Evolutionary conservation across 2,329 filamentous ascomycete genomes (phyloP), one percentile per base, ranked within the genome.

Genomic region (Fusarium sp.): DNA sequence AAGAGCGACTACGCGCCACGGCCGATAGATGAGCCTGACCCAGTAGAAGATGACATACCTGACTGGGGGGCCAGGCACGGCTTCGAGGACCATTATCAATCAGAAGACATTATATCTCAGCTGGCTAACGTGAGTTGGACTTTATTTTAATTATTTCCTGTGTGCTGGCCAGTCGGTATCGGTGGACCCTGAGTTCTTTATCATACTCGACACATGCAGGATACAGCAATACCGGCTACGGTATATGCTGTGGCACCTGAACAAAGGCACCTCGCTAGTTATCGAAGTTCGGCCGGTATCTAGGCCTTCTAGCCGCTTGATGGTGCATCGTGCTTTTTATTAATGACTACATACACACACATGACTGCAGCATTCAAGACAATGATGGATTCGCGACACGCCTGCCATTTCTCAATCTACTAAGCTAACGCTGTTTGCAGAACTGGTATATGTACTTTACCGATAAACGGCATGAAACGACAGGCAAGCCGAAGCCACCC

Each of bases 381-480:
- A 30, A 25, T 16, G 16, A 18, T 22, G 47, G n/a, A 24, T 45
- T 46, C 42, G 43, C 50, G 32, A 40, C 22, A 57, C 58, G 34
- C 30, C 46, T 25, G 29, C 27, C 20, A 15, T 27, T 25, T 38
- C 25, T 24, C 43, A 16, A 18, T 29, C 20, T 32, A 42, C 29
- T 18, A 49, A 40, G 49, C 75, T 76, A 64, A 75, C 34, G 18
- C 20, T 51, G 29, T 29, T 15, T 43, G 29, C 81, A 97, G 92
- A 97, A 94, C 73, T 99, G 97, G 89, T 98, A 97, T 84, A 98
- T 98, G 95, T 99, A 99, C 82, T 99, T 93, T 81, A 98, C 95
- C 70, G 96, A 99, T 81, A 98, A 98, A 81, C 91, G 95, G 56
- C 96, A 99, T 81, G 96, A 98, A 79, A 96, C 94, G 24, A 95